Evolutionary conservation across 306 rosid species (phyloP).

Genomic region (Ochetophila trinervis): DNA sequence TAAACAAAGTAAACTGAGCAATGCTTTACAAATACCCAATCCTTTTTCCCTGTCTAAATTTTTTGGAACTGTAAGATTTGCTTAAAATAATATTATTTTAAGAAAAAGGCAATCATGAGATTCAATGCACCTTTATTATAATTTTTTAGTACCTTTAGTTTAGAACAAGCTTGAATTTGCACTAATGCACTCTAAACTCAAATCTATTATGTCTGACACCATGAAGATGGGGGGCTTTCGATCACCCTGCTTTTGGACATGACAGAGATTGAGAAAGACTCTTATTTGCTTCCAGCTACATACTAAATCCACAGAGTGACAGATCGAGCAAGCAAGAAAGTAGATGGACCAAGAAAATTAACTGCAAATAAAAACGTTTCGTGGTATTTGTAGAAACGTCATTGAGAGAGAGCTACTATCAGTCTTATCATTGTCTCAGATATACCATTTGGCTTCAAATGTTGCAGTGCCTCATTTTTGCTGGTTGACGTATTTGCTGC

Average conservation of each 20-base stretch:
- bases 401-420: too few relatives aligned
- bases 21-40: neutral
- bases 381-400: too few relatives aligned
- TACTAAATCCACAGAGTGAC: conserved; percentile 10
- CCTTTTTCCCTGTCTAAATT: neutral
- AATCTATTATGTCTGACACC: conserved; percentile 6
- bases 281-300: conserved; percentile 9
- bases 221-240: conserved; percentile 34
- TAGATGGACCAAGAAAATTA: neutral
- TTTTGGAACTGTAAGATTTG: neutral
- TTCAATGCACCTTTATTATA: conserved; percentile 9
- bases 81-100: too few relatives aligned
- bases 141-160: conserved; percentile 5
- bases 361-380: too few relatives aligned
- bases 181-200: conserved; percentile 5
- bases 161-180: conserved; percentile 13
- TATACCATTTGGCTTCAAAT: neutral
- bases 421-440: too few relatives aligned
- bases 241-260: conserved; percentile 16
- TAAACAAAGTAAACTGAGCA: neutral
- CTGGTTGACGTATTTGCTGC: neutral
- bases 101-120: neutral
- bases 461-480: neutral
- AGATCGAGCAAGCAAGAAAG: conserved; percentile 1
- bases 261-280: neutral